These are phyloP conservation scores for Brassica rapa DNA, from an alignment of 345 rosid species.

Conservation along the genomic window DNA sequence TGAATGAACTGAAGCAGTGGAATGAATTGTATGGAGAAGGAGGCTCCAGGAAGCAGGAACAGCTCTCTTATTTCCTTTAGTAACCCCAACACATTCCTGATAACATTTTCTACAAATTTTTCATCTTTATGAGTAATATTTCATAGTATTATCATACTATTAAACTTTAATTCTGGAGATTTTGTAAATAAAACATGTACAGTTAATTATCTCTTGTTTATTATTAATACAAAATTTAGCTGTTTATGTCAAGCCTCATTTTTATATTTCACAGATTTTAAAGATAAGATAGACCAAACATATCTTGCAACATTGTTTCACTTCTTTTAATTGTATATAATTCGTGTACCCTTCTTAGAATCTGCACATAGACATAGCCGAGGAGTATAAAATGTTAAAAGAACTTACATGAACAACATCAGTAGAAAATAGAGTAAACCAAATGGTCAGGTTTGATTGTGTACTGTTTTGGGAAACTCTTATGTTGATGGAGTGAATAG, in stretches of 20 bases:
- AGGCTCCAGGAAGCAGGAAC: constrained; percentile 90
- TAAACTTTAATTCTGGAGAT: constrained; percentile 5
- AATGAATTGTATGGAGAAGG: constrained; percentile 90
- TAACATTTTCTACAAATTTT: no score
- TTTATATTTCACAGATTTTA: neutral
- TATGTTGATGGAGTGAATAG: constrained; percentile 31
- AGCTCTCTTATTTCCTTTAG: constrained; percentile 84
- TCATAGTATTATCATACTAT: constrained; percentile 6
- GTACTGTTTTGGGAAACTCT: neutral
- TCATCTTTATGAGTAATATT: constrained; percentile 15
- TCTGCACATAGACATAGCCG: neutral
- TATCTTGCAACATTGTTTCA: neutral
- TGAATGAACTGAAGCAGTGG: constrained; percentile 92
- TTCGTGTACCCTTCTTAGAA: neutral
- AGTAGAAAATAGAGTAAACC: constrained; percentile 5
- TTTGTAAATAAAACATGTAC: constrained; percentile 35
- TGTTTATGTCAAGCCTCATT: neutral
- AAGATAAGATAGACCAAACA: neutral
- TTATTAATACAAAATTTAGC: neutral
- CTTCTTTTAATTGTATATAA: neutral
- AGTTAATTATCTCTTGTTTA: constrained; percentile 17
- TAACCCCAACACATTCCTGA: neutral
- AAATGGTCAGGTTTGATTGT: neutral
- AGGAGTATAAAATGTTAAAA: neutral
- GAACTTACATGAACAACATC: constrained; percentile 12